These are phyloP conservation scores for Climacium dendroides DNA, from an alignment of 225 moss, liverwort and hornwort species.

Conservation along the genomic window DNA sequence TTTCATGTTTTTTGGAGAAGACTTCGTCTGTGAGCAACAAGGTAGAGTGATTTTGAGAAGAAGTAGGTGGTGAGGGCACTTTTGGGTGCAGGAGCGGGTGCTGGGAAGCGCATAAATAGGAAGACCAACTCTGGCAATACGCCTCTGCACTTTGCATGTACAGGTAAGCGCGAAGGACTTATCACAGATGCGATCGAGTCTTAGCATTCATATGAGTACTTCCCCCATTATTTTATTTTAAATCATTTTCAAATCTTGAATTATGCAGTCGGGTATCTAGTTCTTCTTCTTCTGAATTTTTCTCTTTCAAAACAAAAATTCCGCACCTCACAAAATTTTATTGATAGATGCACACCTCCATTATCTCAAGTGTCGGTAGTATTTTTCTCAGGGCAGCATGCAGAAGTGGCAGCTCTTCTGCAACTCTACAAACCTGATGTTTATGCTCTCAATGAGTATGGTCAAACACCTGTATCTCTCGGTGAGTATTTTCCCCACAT, in stretches of 20 bases:
- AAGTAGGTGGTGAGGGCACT: conserved; percentile 82
- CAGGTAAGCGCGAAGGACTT: conserved; percentile 22
- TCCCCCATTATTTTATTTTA: not conserved
- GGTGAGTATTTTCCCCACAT: conserved; percentile 27
- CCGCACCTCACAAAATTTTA: not conserved
- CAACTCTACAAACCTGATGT: conserved; percentile 77
- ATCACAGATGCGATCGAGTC: not conserved
- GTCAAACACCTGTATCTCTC: conserved; percentile 77
- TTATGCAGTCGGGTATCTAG: not conserved
- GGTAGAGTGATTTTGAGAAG: conserved; percentile 5
- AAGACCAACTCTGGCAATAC: conserved; percentile 73
- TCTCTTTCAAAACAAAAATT: not conserved
- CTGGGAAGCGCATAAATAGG: conserved; percentile 71
- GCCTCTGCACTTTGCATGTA: conserved; percentile 81
- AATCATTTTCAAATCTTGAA: not conserved
- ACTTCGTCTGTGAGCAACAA: not conserved
- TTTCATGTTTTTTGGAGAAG: not conserved
- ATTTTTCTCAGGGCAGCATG: conserved; percentile 51
- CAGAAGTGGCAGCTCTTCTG: conserved; percentile 58
- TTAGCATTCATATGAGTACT: not conserved
- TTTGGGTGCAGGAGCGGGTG: conserved; percentile 78
- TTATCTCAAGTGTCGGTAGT: not conserved
- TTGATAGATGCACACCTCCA: not conserved
- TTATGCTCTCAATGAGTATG: conserved; percentile 63
- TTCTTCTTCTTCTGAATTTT: not conserved